A percentile compares a stretch with the other conserved stretches of the same genome.
These are phyloP conservation scores for Epithemia pelagica DNA, from an alignment of 108 stramenopile species.

Conservation along the genomic window DNA sequence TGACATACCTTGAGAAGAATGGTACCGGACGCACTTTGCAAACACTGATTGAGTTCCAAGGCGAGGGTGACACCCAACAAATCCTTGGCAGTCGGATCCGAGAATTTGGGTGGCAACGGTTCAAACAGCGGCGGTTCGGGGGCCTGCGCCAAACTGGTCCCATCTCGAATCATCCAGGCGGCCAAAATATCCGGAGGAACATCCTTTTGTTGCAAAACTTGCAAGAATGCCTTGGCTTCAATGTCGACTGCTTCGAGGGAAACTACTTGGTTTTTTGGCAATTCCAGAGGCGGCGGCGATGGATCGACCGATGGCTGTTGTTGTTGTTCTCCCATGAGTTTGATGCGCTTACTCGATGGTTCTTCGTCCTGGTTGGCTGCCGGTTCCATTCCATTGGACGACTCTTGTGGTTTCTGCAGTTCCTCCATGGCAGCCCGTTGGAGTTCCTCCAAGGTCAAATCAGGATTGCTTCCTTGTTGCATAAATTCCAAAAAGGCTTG, in stretches of 20 bases:
- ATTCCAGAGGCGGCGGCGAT: background rate
- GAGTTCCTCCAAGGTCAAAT: conserved; percentile 54
- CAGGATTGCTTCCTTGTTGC: conserved; percentile 41
- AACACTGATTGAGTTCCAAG: conserved; percentile 38
- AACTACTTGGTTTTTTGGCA: conserved; percentile 42
- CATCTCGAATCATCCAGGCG: conserved; percentile 80
- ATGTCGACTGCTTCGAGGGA: conserved; percentile 48
- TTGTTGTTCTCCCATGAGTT: background rate
- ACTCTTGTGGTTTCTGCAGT: conserved; percentile 14
- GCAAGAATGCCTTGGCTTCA: conserved; percentile 36
- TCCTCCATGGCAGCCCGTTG: conserved; percentile 58
- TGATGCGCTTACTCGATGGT: conserved; percentile 47
- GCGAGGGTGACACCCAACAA: conserved; percentile 66
- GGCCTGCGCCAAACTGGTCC: conserved; percentile 48
- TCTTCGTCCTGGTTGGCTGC: conserved; percentile 2
- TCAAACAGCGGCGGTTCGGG: conserved; percentile 65
- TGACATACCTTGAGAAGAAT: conserved; percentile 59
- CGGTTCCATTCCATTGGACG: background rate
- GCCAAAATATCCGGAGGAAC: conserved; percentile 71
- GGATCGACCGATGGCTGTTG: background rate
- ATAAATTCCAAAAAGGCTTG: conserved; percentile 77
- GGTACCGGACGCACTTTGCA: conserved; percentile 44
- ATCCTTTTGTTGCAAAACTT: conserved; percentile 29
- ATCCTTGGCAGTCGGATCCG: conserved; percentile 80
- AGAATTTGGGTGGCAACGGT: conserved; percentile 68